Conservation (phyloP, 2,329 filamentous ascomycete genomes). For the Myriosclerotinia scirpicola region DNA sequence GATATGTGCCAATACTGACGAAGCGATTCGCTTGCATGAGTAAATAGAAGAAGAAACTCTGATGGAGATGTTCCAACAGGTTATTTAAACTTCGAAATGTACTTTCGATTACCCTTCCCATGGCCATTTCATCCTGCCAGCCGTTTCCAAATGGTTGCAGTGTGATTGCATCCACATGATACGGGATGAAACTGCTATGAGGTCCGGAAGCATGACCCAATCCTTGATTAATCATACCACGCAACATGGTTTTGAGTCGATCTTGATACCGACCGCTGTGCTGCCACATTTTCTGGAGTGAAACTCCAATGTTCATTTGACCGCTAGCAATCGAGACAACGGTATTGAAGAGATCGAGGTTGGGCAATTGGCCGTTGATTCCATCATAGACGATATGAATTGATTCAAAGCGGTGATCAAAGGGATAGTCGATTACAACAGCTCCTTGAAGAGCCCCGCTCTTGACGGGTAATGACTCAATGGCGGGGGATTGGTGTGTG, state of each 20-base stretch:
- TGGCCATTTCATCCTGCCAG: conserved; percentile 97
- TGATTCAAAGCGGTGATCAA: conserved; percentile 79
- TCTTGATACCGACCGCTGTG: conserved; percentile 77
- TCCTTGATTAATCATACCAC: conserved; percentile 90
- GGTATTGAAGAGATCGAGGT: conserved; percentile 94
- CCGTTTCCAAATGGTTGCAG: conserved; percentile 86
- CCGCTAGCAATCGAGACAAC: conserved; percentile 82
- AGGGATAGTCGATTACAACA: conserved; percentile 89
- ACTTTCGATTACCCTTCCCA: conserved; percentile 86
- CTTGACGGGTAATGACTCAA: conserved; percentile 81
- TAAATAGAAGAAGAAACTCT: conserved; percentile 99
- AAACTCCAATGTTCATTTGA: conserved; percentile 86
- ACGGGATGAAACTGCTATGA: conserved; percentile 95
- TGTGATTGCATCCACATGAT: conserved; percentile 95
- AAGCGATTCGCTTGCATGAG: conserved; percentile 90
- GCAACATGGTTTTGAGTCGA: conserved; percentile 81
- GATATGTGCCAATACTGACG: conserved; percentile 95
- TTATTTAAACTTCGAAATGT: conserved; percentile 95
- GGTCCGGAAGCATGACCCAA: conserved; percentile 85
- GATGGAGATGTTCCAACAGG: conserved; percentile 90
- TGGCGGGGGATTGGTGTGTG: conserved; percentile 68
- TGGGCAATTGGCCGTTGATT: conserved; percentile 91
- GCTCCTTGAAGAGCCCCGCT: conserved; percentile 91
- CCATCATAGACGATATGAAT: conserved; percentile 94
- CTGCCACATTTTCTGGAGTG: conserved; percentile 81